Conservation (phyloP, 108 stramenopile species). For the Skeletonema grethae region DNA sequence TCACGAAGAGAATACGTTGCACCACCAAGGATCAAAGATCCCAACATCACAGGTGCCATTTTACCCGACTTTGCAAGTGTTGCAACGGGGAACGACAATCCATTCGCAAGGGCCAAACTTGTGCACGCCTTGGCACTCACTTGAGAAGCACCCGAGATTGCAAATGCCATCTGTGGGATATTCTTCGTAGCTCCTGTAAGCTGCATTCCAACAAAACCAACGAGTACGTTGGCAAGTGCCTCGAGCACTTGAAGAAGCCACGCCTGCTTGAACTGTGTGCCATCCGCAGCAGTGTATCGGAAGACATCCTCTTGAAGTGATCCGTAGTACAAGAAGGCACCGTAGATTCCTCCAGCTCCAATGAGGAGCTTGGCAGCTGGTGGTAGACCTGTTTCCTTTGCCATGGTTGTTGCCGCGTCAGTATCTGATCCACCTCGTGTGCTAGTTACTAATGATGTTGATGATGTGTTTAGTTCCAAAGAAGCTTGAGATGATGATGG, state of each 20-base stretch:
- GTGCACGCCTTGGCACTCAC: conserved; percentile 93
- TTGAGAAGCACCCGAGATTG: conserved; percentile 87
- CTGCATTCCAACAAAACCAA: conserved; percentile 89
- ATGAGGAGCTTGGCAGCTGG: conserved; percentile 78
- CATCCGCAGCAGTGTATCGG: conserved; percentile 85
- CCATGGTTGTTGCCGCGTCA: conserved; percentile 30
- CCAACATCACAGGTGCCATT: conserved; percentile 94
- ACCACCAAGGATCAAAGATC: conserved; percentile 86
- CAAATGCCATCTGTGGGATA: conserved; percentile 85
- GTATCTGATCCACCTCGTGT: conserved; percentile 28
- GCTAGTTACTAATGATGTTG: not conserved
- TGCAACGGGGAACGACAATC: conserved; percentile 86
- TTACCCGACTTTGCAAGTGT: conserved; percentile 92
- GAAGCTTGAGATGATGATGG: conserved; percentile 1
- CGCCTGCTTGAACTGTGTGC: conserved; percentile 85
- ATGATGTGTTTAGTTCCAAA: not conserved
- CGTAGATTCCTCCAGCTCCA: conserved; percentile 95
- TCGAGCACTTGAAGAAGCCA: conserved; percentile 93
- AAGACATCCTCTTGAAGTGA: conserved; percentile 96
- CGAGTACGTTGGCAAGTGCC: conserved; percentile 86
- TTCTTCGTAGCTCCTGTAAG: conserved; percentile 76
- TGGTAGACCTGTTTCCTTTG: conserved; percentile 55
- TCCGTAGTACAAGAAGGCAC: conserved; percentile 94
- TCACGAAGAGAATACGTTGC: conserved; percentile 81
- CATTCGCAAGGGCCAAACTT: conserved; percentile 84